These are phyloP conservation scores for Mycena sanguinolenta DNA, from an alignment of 768 basidiomycete species.

Conservation along the genomic window DNA sequence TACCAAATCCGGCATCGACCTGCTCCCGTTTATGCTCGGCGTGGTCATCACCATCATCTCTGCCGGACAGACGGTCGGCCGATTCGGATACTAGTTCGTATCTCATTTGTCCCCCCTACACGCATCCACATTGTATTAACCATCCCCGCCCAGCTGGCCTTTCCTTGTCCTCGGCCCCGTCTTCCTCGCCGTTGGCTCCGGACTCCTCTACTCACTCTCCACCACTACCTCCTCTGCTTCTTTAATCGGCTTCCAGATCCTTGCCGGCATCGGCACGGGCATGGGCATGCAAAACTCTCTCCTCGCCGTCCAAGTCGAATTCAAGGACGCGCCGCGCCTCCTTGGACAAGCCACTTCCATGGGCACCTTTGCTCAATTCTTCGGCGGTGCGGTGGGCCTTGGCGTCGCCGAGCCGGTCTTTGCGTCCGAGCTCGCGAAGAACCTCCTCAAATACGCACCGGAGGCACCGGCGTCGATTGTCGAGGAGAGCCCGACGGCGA, in stretches of 20 bases:
- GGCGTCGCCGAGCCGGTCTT: conserved; percentile 35
- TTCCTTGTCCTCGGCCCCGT: conserved; percentile 31
- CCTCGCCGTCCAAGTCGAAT: conserved; percentile 29
- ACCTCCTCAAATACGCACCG: conserved; percentile 33
- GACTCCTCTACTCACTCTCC: conserved; percentile 16
- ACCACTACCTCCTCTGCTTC: neutral
- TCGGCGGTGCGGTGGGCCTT: conserved; percentile 31
- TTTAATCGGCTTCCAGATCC: conserved; percentile 21
- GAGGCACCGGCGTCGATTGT: conserved; percentile 25
- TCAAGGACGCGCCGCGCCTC: conserved; percentile 9
- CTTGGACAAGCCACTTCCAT: conserved; percentile 33
- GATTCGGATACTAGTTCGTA: neutral
- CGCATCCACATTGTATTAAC: neutral
- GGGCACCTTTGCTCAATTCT: conserved; percentile 31
- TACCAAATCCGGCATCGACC: neutral
- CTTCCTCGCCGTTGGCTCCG: conserved; percentile 17
- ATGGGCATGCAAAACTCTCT: conserved; percentile 20
- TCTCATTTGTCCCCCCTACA: neutral
- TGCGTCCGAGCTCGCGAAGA: conserved; percentile 22
- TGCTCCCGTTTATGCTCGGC: conserved; percentile 3
- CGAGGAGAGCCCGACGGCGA: conserved; percentile 28
- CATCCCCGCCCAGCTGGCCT: conserved; percentile 11
- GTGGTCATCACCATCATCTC: neutral
- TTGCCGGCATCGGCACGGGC: conserved; percentile 11
- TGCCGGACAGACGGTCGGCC: neutral